These are phyloP conservation scores for Solanum hybrid DNA, from an alignment of 305 asterid genomes.

Conservation along the genomic window DNA sequence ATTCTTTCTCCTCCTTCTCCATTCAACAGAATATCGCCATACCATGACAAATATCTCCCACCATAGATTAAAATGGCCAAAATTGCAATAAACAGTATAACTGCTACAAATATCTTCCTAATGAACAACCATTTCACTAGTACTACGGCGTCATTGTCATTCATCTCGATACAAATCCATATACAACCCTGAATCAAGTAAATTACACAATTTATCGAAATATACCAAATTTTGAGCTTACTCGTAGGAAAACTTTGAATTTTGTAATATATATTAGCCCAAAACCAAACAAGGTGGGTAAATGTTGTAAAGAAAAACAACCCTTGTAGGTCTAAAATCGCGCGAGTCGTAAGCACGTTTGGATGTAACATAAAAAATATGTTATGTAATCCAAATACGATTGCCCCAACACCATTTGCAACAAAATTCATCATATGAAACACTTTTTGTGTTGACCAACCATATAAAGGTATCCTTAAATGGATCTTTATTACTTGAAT, in stretches of 20 bases:
- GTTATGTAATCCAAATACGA: conserved; percentile 70
- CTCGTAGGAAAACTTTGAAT: conserved; percentile 84
- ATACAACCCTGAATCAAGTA: conserved; percentile 65
- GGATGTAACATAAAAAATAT: conserved; percentile 67
- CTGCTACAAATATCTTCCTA: not conserved
- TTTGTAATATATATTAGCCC: conserved; percentile 97
- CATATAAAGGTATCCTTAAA: conserved; percentile 86
- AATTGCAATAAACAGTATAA: not conserved
- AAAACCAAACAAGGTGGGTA: conserved; percentile 74
- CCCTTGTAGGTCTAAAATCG: conserved; percentile 76
- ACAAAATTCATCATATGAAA: conserved; percentile 91
- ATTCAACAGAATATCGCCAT: conserved; percentile 79
- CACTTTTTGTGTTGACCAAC: conserved; percentile 97
- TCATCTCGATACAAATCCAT: not conserved
- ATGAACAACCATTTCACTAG: not conserved
- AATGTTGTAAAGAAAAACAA: conserved; percentile 80
- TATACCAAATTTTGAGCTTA: conserved; percentile 58
- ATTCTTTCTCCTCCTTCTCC: conserved; percentile 87
- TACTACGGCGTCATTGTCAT: not conserved
- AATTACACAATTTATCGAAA: conserved; percentile 50
- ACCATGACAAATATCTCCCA: conserved; percentile 68
- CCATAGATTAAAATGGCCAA: not conserved
- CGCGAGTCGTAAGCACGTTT: conserved; percentile 45
- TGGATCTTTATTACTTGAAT: conserved; percentile 77
- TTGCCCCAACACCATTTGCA: conserved; percentile 88